These are phyloP conservation scores for Tetrapisispora taiwanensis DNA, from an alignment of 805 yeast genomes.

Conservation along the genomic window DNA sequence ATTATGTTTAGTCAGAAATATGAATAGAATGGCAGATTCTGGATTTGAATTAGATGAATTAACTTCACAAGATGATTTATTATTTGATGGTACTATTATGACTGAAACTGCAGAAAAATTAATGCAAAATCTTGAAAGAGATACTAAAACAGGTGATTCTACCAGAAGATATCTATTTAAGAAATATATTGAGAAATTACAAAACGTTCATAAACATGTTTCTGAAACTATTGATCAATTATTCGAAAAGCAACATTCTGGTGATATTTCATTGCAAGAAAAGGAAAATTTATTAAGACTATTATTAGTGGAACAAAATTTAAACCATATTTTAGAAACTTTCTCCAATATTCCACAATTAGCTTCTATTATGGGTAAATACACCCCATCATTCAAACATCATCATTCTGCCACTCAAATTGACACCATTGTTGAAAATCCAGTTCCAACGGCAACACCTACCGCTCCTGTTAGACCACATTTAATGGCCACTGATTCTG, in stretches of 20 bases:
- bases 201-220: slow-evolving; percentile 28
- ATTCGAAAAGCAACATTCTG: slow-evolving; percentile 45
- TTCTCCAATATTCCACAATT: slow-evolving; percentile 24
- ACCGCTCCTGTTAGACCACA: slow-evolving; percentile 37
- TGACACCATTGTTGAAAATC: not conserved
- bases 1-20: slow-evolving; percentile 69
- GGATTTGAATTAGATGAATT: slow-evolving; percentile 28
- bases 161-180: slow-evolving; percentile 31
- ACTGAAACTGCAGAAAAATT: slow-evolving; percentile 66
- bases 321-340: slow-evolving; percentile 42
- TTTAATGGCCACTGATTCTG: slow-evolving; percentile 59
- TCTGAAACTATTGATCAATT: slow-evolving; percentile 46
- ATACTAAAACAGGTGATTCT: slow-evolving; percentile 14
- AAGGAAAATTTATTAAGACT: slow-evolving; percentile 66
- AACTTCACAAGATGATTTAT: slow-evolving; percentile 43
- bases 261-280: slow-evolving; percentile 51
- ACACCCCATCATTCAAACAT: slow-evolving; percentile 1
- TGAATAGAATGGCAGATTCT: slow-evolving; percentile 47
- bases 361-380: slow-evolving; percentile 7
- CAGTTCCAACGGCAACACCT: not conserved
- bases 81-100: slow-evolving; percentile 66
- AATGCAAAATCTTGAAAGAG: slow-evolving; percentile 32
- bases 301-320: slow-evolving; percentile 57
- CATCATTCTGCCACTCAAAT: not conserved
- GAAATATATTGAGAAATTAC: slow-evolving; percentile 35